Conservation (phyloP, 352 stramenopile species). For the Phytophthora pinifolia region DNA sequence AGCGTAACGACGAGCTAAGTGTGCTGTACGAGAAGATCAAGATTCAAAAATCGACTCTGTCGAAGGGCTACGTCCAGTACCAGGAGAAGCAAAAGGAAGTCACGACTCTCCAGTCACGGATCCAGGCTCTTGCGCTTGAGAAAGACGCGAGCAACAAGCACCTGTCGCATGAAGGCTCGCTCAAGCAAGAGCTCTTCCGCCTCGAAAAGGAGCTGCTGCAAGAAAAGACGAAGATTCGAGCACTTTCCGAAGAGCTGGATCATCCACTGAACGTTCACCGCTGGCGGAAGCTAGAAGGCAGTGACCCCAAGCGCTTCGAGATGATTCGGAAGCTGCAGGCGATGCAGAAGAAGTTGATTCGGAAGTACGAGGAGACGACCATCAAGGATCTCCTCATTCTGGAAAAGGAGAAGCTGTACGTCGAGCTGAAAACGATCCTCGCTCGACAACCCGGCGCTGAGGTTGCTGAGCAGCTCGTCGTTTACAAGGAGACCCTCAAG, state of each 20-base stretch:
- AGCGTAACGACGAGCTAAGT: constrained; percentile 83
- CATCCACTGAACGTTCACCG: constrained; percentile 91
- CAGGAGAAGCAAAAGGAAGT: constrained; percentile 69
- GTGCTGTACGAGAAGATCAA: constrained; percentile 93
- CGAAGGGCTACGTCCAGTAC: constrained; percentile 78
- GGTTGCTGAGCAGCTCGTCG: constrained; percentile 82
- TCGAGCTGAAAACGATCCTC: constrained; percentile 90
- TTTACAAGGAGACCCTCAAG: constrained; percentile 90
- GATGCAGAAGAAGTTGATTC: constrained; percentile 84
- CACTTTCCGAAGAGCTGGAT: constrained; percentile 90
- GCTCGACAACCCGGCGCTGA: constrained; percentile 85
- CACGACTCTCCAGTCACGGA: constrained; percentile 47
- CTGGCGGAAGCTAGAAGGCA: constrained; percentile 89
- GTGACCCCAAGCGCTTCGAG: constrained; percentile 88
- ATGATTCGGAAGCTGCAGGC: constrained; percentile 88
- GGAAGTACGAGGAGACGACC: constrained; percentile 72
- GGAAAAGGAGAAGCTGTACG: constrained; percentile 92
- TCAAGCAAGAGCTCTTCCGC: constrained; percentile 60
- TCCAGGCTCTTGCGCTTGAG: constrained; percentile 59
- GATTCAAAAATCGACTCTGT: constrained; percentile 85
- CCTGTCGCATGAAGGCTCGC: constrained; percentile 50
- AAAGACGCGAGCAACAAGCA: constrained; percentile 68
- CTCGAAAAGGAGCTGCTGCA: constrained; percentile 77
- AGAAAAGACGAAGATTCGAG: constrained; percentile 88
- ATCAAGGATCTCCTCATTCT: constrained; percentile 74